phyloP scores from a whole-genome alignment of 139 green algal genomes.

The Chlamydomonas eustigma region DNA sequence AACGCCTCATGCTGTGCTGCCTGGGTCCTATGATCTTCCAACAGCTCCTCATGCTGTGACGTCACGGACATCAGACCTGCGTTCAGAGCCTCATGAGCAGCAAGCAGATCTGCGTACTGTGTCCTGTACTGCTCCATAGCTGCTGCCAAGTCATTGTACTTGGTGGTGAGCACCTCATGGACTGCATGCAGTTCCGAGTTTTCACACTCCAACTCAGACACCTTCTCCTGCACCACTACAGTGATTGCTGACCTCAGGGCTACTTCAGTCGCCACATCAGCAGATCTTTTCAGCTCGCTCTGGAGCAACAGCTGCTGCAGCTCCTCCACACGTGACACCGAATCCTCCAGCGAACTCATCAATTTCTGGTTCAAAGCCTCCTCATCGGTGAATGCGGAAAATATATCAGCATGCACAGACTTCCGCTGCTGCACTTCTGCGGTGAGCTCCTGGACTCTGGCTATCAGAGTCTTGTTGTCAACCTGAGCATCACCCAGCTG shows the following conservation, averaged over 20 bases:
- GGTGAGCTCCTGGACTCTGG: neutral
- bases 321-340: neutral
- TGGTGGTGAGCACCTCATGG: too few relatives aligned
- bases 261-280: neutral
- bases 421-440: neutral
- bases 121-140: too few relatives aligned
- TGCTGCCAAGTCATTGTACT: too few relatives aligned
- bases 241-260: too few relatives aligned
- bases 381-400: neutral
- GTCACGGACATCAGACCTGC: too few relatives aligned
- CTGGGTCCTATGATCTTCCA: too few relatives aligned
- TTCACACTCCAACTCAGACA: too few relatives aligned
- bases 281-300: neutral
- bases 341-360: neutral
- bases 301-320: neutral
- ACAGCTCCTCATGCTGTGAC: too few relatives aligned
- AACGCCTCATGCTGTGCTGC: neutral
- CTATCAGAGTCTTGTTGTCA: neutral
- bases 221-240: neutral
- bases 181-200: too few relatives aligned
- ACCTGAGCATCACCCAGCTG: neutral
- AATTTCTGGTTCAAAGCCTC: neutral
- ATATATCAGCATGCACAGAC: neutral
- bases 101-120: too few relatives aligned
- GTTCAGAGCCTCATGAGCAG: too few relatives aligned